These are phyloP conservation scores for Kodamaea arcana DNA, from an alignment of 1,139 yeast genomes.

Conservation along the genomic window DNA sequence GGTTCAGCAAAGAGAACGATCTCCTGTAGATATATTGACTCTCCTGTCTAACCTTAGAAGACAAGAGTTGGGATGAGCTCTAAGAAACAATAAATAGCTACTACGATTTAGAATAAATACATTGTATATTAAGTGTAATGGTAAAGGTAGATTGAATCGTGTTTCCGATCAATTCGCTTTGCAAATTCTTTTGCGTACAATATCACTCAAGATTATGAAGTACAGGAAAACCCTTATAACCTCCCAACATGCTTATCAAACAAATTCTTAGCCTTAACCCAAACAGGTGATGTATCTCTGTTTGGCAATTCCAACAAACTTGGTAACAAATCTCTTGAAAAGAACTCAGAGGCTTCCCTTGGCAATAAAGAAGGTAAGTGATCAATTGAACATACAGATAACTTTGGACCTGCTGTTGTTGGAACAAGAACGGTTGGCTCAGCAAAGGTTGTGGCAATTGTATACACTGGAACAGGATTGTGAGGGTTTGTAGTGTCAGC, in stretches of 20 bases:
- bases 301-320: constrained; percentile 79
- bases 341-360: constrained; percentile 93
- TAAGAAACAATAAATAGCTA: too few relatives aligned
- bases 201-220: too few relatives aligned
- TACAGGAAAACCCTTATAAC: constrained; percentile 24
- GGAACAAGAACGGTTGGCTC: constrained; percentile 86
- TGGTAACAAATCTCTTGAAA: constrained; percentile 82
- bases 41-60: too few relatives aligned
- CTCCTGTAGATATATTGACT: too few relatives aligned
- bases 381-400: constrained; percentile 94
- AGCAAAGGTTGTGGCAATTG: constrained; percentile 81
- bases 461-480: constrained; percentile 93
- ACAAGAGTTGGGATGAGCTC: too few relatives aligned
- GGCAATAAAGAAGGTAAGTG: constrained; percentile 94
- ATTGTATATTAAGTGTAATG: too few relatives aligned
- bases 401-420: constrained; percentile 73
- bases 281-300: constrained; percentile 78
- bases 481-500: constrained; percentile 99
- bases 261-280: constrained; percentile 83
- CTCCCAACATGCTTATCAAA: constrained; percentile 80
- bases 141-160: too few relatives aligned
- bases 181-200: too few relatives aligned
- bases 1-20: too few relatives aligned
- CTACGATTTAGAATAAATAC: too few relatives aligned
- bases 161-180: too few relatives aligned